Evolutionary conservation across 352 stramenopile species (phyloP).

Genomic region (Elongisporangium prolatum): DNA sequence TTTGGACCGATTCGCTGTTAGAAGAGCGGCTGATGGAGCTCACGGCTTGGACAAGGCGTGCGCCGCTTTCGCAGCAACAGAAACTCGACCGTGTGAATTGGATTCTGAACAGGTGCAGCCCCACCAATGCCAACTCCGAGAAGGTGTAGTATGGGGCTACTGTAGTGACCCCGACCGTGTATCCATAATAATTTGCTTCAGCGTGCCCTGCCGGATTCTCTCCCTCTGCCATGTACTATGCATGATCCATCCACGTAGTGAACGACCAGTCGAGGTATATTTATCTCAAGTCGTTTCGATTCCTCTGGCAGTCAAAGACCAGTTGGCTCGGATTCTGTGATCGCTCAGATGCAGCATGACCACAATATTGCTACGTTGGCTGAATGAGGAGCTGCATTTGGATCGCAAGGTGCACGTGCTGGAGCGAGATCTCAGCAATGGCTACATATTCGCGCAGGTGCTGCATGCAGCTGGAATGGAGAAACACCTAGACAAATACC

Average conservation of each 20-base stretch:
- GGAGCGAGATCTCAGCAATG: constrained; percentile 65
- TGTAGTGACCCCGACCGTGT: background rate
- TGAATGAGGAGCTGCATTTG: constrained; percentile 59
- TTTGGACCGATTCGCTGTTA: constrained; percentile 62
- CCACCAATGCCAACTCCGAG: constrained; percentile 26
- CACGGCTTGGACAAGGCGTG: constrained; percentile 52
- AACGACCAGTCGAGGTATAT: constrained; percentile 10
- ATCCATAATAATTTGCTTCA: background rate
- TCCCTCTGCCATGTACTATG: background rate
- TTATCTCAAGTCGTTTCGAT: constrained; percentile 18
- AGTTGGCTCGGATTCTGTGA: background rate
- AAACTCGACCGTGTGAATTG: constrained; percentile 65
- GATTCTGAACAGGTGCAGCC: constrained; percentile 57
- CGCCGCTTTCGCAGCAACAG: constrained; percentile 47
- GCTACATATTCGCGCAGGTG: constrained; percentile 60
- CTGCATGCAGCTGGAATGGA: constrained; percentile 47
- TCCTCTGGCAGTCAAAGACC: background rate
- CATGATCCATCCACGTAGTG: constrained; percentile 1
- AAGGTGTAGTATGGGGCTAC: constrained; percentile 6
- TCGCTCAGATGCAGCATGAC: constrained; percentile 27
- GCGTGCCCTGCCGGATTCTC: background rate
- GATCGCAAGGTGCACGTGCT: constrained; percentile 39
- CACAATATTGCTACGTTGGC: constrained; percentile 51
- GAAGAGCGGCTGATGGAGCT: constrained; percentile 60
- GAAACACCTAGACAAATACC: constrained; percentile 38